Percentiles rank a stretch among this genome's conserved stretches.
These are phyloP conservation scores for Colletotrichum sp. DNA, from an alignment of 2,329 filamentous ascomycete species.

Conservation along the genomic window DNA sequence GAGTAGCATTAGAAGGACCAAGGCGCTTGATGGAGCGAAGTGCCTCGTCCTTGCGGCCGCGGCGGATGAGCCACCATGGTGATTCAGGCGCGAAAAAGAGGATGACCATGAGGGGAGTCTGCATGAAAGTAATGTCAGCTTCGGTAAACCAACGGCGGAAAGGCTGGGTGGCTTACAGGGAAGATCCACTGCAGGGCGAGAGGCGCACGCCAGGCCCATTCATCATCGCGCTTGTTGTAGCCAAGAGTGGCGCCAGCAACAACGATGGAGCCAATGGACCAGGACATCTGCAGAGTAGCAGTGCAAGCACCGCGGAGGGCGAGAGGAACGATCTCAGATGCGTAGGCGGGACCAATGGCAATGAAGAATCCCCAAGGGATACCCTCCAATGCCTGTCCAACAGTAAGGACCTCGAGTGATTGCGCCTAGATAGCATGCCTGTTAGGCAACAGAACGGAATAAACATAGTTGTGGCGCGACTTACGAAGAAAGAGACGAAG, in stretches of 20 bases:
- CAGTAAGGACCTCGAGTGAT: conserved; percentile 47
- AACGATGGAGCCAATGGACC: conserved; percentile 66
- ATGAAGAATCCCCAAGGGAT: conserved; percentile 69
- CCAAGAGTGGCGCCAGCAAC: conserved; percentile 59
- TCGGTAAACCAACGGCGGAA: not conserved
- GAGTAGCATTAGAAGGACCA: conserved; percentile 29
- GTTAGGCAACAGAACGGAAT: conserved; percentile 12
- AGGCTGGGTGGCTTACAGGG: conserved; percentile 32
- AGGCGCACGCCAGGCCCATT: conserved; percentile 47
- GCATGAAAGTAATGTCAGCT: not conserved
- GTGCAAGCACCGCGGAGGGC: conserved; percentile 60
- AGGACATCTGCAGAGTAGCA: conserved; percentile 68
- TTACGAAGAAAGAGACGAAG: conserved; percentile 51
- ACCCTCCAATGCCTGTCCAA: conserved; percentile 62
- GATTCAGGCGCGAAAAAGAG: conserved; percentile 55
- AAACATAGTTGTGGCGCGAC: conserved; percentile 38
- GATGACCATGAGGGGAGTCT: conserved; percentile 56
- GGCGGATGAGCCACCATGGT: conserved; percentile 60
- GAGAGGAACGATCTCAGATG: conserved; percentile 64
- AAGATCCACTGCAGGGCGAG: conserved; percentile 66
- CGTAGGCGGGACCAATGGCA: conserved; percentile 66
- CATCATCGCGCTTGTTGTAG: conserved; percentile 45
- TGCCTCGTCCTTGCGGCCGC: conserved; percentile 48
- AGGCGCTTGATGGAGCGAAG: conserved; percentile 51
- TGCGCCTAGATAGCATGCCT: conserved; percentile 31